These are phyloP conservation scores for Rhodosporidiobolus sp. DNA, from an alignment of 768 basidiomycete genomes.

Conservation along the genomic window DNA sequence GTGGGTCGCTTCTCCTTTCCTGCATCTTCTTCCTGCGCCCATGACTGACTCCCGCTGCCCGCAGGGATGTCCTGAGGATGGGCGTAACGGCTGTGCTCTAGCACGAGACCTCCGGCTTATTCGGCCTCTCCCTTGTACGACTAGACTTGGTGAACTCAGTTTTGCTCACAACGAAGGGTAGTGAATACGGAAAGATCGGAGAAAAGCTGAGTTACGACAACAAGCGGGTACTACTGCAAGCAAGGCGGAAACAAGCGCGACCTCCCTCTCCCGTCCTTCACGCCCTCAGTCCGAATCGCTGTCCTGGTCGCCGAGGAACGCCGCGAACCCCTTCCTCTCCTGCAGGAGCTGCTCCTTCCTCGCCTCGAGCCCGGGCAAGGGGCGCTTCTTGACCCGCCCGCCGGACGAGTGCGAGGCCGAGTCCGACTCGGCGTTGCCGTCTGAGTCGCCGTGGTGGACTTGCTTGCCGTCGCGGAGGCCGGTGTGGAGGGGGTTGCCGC, in stretches of 20 bases:
- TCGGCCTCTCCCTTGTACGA: too few species aligned
- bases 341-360: not conserved
- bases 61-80: slow-evolving; percentile 16
- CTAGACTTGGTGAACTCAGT: too few species aligned
- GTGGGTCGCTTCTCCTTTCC: not conserved
- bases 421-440: not conserved
- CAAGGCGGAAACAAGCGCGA: not conserved
- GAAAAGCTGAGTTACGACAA: too few species aligned
- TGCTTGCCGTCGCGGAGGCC: slow-evolving; percentile 24
- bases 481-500: not conserved
- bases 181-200: too few species aligned
- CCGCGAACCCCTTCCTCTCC: slow-evolving; percentile 14
- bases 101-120: too few species aligned
- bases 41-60: not conserved
- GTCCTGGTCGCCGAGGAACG: slow-evolving; percentile 14
- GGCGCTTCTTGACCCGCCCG: fast-evolving
- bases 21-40: not conserved
- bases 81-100: slow-evolving; percentile 7
- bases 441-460: too few species aligned
- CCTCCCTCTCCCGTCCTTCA: not conserved
- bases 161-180: too few species aligned
- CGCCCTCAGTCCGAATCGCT: slow-evolving; percentile 10
- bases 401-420: not conserved
- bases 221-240: too few species aligned
- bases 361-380: not conserved